Evolutionary conservation across 1,284 basidiomycete species (phyloP).

Genomic region (Tremellales sp.): DNA sequence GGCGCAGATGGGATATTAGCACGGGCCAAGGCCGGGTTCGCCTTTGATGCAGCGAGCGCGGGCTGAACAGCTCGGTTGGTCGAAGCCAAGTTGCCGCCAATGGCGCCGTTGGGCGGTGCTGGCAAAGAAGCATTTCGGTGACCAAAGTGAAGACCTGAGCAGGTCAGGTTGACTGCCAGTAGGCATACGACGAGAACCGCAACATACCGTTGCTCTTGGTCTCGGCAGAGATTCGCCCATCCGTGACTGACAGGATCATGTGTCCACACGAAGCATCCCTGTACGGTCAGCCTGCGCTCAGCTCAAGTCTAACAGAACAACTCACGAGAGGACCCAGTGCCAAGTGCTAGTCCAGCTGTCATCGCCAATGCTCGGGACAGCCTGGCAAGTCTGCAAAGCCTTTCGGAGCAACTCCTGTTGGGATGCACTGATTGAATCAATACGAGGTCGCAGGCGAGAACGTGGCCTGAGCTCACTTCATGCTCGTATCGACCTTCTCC

Average conservation of each 20-base stretch:
- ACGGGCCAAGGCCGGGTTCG: constrained; percentile 46
- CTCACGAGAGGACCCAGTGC: constrained; percentile 81
- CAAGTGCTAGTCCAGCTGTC: constrained; percentile 94
- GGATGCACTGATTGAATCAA: constrained; percentile 56
- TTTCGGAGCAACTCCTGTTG: constrained; percentile 87
- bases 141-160: constrained; percentile 87
- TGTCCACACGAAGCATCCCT: constrained; percentile 91
- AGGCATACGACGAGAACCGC: too few relatives aligned
- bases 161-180: constrained; percentile 2
- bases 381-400: constrained; percentile 63
- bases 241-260: constrained; percentile 80
- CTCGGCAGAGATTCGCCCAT: constrained; percentile 87
- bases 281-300: constrained; percentile 39
- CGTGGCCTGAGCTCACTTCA: constrained; percentile 58
- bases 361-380: constrained; percentile 51
- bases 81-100: constrained; percentile 47
- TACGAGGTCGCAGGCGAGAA: too few relatives aligned
- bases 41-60: constrained; percentile 6
- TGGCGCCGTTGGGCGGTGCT: constrained; percentile 46
- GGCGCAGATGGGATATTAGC: constrained; percentile 14
- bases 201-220: constrained; percentile 83
- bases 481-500: constrained; percentile 81
- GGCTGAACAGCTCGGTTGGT: constrained; percentile 21
- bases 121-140: constrained; percentile 36
- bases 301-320: constrained; percentile 12